phyloP scores from a whole-genome alignment of 768 basidiomycete genomes.

The Leucogyrophana mollusca region DNA sequence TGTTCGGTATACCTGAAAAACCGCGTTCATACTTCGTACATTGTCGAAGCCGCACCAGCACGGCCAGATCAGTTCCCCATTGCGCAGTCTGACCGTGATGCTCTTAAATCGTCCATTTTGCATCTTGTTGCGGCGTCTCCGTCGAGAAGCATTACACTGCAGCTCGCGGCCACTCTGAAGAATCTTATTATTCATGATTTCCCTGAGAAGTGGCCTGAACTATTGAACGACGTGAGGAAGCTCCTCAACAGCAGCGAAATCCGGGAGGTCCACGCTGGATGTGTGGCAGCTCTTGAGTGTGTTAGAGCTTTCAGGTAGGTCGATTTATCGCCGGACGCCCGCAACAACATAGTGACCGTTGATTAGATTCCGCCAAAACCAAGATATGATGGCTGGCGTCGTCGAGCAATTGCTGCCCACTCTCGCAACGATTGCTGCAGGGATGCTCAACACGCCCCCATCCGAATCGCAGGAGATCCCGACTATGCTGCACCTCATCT shows the following conservation, averaged over 20 bases:
- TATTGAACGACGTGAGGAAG: constrained; percentile 65
- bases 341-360: constrained; percentile 28
- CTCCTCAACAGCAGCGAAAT: constrained; percentile 65
- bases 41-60: constrained; percentile 39
- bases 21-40: constrained; percentile 70
- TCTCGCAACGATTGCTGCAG: constrained; percentile 69
- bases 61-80: constrained; percentile 66
- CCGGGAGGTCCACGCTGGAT: constrained; percentile 77
- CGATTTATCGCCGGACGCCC: not conserved
- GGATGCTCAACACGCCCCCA: constrained; percentile 65
- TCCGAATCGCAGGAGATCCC: constrained; percentile 72
- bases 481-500: constrained; percentile 79
- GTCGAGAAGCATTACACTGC: constrained; percentile 66
- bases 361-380: constrained; percentile 71
- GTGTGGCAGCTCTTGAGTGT: constrained; percentile 74
- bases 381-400: constrained; percentile 57
- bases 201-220: constrained; percentile 69
- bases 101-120: constrained; percentile 67
- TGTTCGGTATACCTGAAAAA: constrained; percentile 91
- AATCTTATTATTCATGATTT: constrained; percentile 75
- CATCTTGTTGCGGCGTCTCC: constrained; percentile 69
- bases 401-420: constrained; percentile 68
- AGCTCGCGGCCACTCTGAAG: constrained; percentile 73
- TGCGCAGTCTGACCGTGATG: constrained; percentile 63
- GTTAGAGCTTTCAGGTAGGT: constrained; percentile 53